These are phyloP conservation scores for Tricholoma bakamatsutake DNA, from an alignment of 768 basidiomycete species.

Conservation along the genomic window DNA sequence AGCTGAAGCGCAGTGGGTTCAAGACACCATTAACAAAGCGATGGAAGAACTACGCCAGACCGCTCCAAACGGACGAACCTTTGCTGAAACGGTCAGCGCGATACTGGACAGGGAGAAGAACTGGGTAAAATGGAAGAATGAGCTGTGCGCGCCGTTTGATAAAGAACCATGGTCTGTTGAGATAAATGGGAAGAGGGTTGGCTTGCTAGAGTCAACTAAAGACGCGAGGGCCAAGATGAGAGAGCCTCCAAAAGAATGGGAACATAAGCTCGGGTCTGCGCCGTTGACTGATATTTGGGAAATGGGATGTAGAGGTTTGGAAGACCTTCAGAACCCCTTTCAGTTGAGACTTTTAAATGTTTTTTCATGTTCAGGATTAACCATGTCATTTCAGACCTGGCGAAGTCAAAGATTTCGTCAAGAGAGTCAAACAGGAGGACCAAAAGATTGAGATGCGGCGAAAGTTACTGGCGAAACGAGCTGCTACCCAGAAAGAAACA, in stretches of 20 bases:
- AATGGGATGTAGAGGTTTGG: constrained; percentile 65
- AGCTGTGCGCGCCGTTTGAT: constrained; percentile 74
- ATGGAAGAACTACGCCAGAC: constrained; percentile 65
- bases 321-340: constrained; percentile 61
- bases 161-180: constrained; percentile 56
- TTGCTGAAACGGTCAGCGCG: constrained; percentile 65
- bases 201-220: constrained; percentile 58
- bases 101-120: constrained; percentile 83
- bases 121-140: constrained; percentile 90
- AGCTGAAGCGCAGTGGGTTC: constrained; percentile 68
- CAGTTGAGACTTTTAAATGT: constrained; percentile 36
- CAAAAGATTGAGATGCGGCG: constrained; percentile 50
- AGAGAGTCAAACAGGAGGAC: constrained; percentile 65
- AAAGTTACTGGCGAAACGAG: constrained; percentile 29
- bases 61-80: constrained; percentile 68
- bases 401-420: constrained; percentile 69
- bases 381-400: constrained; percentile 45
- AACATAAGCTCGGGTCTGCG: constrained; percentile 60
- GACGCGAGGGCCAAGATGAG: constrained; percentile 47
- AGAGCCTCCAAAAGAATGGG: constrained; percentile 55
- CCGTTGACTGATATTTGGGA: constrained; percentile 79
- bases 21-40: constrained; percentile 57
- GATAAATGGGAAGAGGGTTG: constrained; percentile 42
- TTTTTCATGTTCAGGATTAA: neutral
- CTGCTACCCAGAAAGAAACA: constrained; percentile 23